Base-by-base conservation (phyloP, 495 filamentous ascomycete species). In the Penicillium psychrofluorescens region DNA sequence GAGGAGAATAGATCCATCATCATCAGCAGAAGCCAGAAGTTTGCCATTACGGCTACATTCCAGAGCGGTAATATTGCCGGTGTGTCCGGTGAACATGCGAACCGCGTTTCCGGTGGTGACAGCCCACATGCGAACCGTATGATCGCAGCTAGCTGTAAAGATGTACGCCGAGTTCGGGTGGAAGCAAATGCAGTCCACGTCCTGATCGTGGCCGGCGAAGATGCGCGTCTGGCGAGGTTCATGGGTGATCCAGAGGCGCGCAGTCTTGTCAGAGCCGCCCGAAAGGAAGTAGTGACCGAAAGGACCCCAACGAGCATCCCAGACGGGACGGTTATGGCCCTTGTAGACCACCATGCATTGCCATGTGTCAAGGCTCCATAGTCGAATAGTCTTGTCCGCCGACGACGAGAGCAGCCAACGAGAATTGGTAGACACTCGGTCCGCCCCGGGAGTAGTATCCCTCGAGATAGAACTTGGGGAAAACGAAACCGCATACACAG, bases 121-220 rank as follows among this genome's bases (percentile, higher is more conserved):
- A n/a, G 86, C 79, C 91, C 92, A 98, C 90, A 98, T 96, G 13
- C 92, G 83, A 14, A 96, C 87, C 0, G 89, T 90, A 65, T 87
- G 87, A 62, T 98, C 92, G 36, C 75, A 82, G 39, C 85, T 89
- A 0, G 84, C 88, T 2, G 92, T 95, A 67, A 97, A 95, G 38
- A 95, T 67, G 50, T 97, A 97, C 5, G 82, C 79, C 7, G 84
- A 86, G 59, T 97, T 98, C 2, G 91, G 90, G 54, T 98, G 92
- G 75, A 90, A 98, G 11, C 81, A 77, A 14, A 97, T 70, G 34
- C 77, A 78, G 49, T 92, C 91, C 16, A 95, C 87, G 54, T 86
- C 81, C 31, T 85, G 84, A 44, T 97, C 88, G 60, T 98, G 92
- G 5, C 94, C 94, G 10, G 86, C 84, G 54, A 95, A 85, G 35